Evolutionary conservation across 805 yeast species (phyloP).

Genomic region (Debaryomyces hansenii): DNA sequence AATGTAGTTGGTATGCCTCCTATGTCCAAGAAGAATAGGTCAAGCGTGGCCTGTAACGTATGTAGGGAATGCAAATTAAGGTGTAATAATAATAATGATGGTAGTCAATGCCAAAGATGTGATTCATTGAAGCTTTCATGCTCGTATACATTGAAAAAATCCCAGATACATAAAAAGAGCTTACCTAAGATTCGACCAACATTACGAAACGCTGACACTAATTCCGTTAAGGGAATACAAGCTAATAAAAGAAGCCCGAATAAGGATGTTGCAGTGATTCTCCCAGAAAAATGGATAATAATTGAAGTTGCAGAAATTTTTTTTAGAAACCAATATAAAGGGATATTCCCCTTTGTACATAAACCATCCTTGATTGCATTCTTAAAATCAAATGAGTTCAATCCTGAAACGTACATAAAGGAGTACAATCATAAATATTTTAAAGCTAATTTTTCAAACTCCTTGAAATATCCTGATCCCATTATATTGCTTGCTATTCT

Average conservation of each 20-base stretch:
- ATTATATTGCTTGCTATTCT: constrained; percentile 32
- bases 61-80: constrained; percentile 10
- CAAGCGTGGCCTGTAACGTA: constrained; percentile 9
- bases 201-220: not conserved
- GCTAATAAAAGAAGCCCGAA: not conserved
- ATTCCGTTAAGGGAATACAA: not conserved
- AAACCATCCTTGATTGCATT: constrained; percentile 20
- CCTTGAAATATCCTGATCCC: constrained; percentile 24
- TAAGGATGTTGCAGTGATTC: constrained; percentile 3
- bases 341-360: constrained; percentile 25
- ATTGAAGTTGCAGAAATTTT: constrained; percentile 21
- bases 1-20: constrained; percentile 4
- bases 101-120: constrained; percentile 18
- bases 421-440: constrained; percentile 14
- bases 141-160: constrained; percentile 18
- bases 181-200: not conserved
- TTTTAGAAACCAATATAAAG: constrained; percentile 25
- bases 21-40: constrained; percentile 8
- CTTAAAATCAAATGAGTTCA: constrained; percentile 16
- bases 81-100: constrained; percentile 7
- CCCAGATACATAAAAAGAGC: constrained; percentile 18
- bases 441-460: constrained; percentile 9
- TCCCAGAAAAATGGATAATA: constrained; percentile 17
- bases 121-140: constrained; percentile 14
- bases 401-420: constrained; percentile 17